A percentile compares a stretch with the other conserved stretches of the same genome.
These are phyloP conservation scores for Salix arbutifolia DNA, from an alignment of 345 rosid species.

Conservation along the genomic window DNA sequence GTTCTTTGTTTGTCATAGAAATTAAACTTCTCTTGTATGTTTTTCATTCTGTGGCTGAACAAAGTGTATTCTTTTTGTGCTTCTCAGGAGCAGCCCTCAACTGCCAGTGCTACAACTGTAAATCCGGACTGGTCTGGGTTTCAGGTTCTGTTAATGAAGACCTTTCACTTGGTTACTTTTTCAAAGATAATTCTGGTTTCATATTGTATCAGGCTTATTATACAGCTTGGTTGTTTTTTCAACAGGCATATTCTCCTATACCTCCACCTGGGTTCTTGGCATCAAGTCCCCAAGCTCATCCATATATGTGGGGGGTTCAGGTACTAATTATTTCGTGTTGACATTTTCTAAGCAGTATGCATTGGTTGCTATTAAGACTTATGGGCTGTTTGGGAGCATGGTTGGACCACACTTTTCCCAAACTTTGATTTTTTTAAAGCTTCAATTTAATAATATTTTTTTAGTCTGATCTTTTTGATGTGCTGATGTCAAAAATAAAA, in stretches of 20 bases:
- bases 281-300: conserved; percentile 95
- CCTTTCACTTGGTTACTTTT: background rate
- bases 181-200: background rate
- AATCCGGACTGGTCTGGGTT: conserved; percentile 95
- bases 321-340: conserved; percentile 28
- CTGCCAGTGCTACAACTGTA: conserved; percentile 51
- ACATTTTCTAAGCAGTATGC: background rate
- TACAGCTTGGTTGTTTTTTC: conserved; percentile 18
- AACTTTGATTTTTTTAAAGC: too few relatives aligned
- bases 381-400: too few relatives aligned
- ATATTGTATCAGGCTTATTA: conserved; percentile 17
- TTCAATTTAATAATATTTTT: too few relatives aligned
- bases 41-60: background rate
- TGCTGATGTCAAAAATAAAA: too few relatives aligned
- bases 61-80: conserved; percentile 1
- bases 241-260: conserved; percentile 84
- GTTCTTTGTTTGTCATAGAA: conserved; percentile 5
- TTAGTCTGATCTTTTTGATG: too few relatives aligned
- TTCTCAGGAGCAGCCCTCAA: conserved; percentile 65
- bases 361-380: background rate
- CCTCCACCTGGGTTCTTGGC: conserved; percentile 96
- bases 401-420: too few relatives aligned
- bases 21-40: conserved; percentile 4
- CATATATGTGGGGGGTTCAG: conserved; percentile 99
- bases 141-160: conserved; percentile 54